Percentiles rank a stretch among this genome's conserved stretches.
These are phyloP conservation scores for Logfia minima DNA, from an alignment of 129 eudicot genomes.

Conservation along the genomic window DNA sequence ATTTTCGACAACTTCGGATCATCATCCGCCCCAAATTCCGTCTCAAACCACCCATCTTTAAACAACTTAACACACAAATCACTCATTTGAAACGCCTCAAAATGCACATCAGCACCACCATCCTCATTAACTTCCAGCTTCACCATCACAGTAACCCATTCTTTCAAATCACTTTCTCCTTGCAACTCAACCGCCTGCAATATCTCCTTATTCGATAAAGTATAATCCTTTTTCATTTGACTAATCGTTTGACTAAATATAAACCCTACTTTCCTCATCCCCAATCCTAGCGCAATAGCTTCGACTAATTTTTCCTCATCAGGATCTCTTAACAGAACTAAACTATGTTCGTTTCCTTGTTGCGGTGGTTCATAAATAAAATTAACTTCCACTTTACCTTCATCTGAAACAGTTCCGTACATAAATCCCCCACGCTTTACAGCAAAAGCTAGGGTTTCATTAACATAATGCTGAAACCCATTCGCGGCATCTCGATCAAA, in stretches of 20 bases:
- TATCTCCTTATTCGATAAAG: constrained; percentile 73
- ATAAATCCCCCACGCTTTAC: constrained; percentile 85
- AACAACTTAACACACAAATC: constrained; percentile 81
- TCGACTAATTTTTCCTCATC: constrained; percentile 79
- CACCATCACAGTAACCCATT: constrained; percentile 96
- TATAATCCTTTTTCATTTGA: constrained; percentile 75
- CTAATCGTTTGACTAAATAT: constrained; percentile 78
- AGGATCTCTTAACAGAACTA: constrained; percentile 57
- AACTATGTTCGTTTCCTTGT: constrained; percentile 61
- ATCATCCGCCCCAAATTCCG: constrained; percentile 43
- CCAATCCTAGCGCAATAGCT: constrained; percentile 82
- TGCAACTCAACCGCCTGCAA: constrained; percentile 88
- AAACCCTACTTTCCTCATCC: constrained; percentile 95
- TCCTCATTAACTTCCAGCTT: constrained; percentile 91
- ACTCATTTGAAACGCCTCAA: constrained; percentile 97
- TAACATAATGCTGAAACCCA: constrained; percentile 83
- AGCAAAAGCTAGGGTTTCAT: constrained; percentile 70
- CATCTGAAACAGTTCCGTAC: constrained; percentile 77
- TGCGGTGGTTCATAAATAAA: constrained; percentile 92
- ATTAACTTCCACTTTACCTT: constrained; percentile 79
- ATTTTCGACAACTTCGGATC: constrained; percentile 85
- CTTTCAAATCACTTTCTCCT: constrained; percentile 74
- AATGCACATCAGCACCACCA: constrained; percentile 91
- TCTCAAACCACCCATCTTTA: constrained; percentile 86
- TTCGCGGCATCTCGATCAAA: constrained; percentile 91